Evolutionary conservation across 495 filamentous ascomycete species (phyloP).

Genomic region (Durotheca rogersii): DNA sequence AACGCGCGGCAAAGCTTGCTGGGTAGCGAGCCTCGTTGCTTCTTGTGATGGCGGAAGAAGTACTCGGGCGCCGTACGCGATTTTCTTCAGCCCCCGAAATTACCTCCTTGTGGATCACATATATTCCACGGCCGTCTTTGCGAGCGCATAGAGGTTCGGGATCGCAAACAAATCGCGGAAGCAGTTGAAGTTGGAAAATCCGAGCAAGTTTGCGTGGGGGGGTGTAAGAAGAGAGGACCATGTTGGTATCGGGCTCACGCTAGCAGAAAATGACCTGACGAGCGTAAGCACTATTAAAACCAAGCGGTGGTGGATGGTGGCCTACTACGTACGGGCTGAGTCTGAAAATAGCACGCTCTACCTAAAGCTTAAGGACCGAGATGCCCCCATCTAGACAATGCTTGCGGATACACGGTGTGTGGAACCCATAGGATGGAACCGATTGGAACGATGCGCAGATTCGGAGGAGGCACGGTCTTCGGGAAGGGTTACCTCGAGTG

Average conservation of each 20-base stretch:
- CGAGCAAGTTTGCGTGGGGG: no score
- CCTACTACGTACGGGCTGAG: slow-evolving; percentile 7
- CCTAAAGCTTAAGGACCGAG: slow-evolving; percentile 13
- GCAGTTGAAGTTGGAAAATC: slow-evolving; percentile 7
- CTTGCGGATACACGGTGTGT: slow-evolving; percentile 8
- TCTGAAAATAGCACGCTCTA: slow-evolving; percentile 17
- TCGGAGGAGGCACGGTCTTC: slow-evolving; percentile 26
- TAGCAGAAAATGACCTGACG: slow-evolving; percentile 13
- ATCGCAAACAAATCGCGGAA: neutral
- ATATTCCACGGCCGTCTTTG: no score
- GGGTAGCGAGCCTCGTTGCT: slow-evolving; percentile 5
- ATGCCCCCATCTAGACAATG: slow-evolving; percentile 8
- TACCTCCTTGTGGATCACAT: no score
- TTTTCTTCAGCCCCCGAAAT: no score
- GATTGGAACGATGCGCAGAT: slow-evolving; percentile 13
- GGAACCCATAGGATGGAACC: slow-evolving; percentile 13
- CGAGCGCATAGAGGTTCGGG: neutral
- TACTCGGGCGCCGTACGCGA: no score
- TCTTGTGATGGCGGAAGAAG: no score
- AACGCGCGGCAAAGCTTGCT: neutral
- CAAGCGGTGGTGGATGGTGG: neutral
- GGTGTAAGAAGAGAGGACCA: no score
- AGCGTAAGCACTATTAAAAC: slow-evolving; percentile 20
- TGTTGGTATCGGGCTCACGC: no score
- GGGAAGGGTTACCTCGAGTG: no score